Evolutionary conservation across 495 filamentous ascomycete genomes (phyloP).

Genomic region (Bryoglossum gracile): DNA sequence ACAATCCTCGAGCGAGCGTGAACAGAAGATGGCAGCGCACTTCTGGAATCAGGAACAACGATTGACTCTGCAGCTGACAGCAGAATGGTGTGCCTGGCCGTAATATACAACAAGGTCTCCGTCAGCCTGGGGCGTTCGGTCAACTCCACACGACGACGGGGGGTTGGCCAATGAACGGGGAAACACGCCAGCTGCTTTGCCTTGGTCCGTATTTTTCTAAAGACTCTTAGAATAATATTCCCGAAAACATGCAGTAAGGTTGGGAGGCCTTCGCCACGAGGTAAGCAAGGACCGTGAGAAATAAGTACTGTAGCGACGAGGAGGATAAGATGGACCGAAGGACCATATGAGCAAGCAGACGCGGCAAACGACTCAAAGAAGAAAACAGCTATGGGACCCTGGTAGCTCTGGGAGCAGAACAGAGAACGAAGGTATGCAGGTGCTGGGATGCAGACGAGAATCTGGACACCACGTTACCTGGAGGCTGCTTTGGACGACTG

Average conservation of each 20-base stretch:
- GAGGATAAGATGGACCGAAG: not conserved
- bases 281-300: not conserved
- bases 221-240: not conserved
- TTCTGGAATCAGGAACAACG: conserved; percentile 13
- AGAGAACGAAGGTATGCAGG: no score
- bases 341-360: not conserved
- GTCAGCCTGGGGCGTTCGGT: not conserved
- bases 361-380: conserved; percentile 11
- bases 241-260: conserved; percentile 11
- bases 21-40: conserved; percentile 4
- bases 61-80: conserved; percentile 2
- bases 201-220: not conserved
- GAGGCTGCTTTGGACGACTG: conserved; percentile 4
- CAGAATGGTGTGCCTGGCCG: conserved; percentile 9
- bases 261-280: conserved; percentile 12
- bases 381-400: conserved; percentile 21
- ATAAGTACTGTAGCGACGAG: not conserved
- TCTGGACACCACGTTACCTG: conserved; percentile 8
- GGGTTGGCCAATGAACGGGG: conserved; percentile 1
- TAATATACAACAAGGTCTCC: conserved; percentile 8
- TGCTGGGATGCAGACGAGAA: not conserved
- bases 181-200: not conserved
- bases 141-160: not conserved
- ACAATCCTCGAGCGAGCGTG: conserved; percentile 20
- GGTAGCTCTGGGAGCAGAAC: not conserved